Conservation (phyloP, 352 stramenopile genomes). For the Phytopythium montanum region DNA sequence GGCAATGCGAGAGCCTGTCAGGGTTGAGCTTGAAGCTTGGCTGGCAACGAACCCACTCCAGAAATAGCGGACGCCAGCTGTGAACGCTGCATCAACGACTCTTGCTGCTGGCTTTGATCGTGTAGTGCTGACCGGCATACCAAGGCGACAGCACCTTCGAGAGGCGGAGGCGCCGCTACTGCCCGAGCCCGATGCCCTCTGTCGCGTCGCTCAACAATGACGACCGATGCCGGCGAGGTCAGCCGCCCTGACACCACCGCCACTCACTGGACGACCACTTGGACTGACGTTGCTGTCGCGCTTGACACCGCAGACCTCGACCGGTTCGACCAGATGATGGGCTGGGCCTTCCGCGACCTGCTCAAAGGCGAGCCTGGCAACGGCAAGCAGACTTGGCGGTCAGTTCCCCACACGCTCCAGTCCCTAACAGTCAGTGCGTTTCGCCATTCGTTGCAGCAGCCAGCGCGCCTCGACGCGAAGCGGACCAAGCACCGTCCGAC, state of each 20-base stretch:
- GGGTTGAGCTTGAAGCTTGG: background rate
- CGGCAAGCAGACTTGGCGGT: slow-evolving; percentile 6
- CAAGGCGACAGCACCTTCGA: background rate
- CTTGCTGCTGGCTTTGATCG: background rate
- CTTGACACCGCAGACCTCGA: slow-evolving; percentile 34
- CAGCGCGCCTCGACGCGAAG: background rate
- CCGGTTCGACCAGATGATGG: slow-evolving; percentile 55
- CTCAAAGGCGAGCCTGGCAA: slow-evolving; percentile 1
- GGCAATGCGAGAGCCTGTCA: too few relatives aligned
- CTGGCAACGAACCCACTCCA: background rate
- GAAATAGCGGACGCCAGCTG: background rate
- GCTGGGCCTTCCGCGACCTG: slow-evolving; percentile 49
- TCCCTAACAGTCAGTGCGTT: background rate
- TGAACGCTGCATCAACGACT: background rate
- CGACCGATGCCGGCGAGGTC: slow-evolving; percentile 4
- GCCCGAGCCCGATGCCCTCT: background rate
- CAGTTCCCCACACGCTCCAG: too few relatives aligned
- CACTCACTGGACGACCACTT: too few relatives aligned
- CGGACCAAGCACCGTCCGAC: slow-evolving; percentile 14
- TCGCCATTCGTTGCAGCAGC: background rate
- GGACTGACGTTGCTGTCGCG: background rate
- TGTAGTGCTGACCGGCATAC: background rate
- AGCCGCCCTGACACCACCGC: too few relatives aligned
- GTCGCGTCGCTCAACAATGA: background rate
- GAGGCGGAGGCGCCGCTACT: background rate